Base-by-base conservation (phyloP, 352 stramenopile genomes). In the Phytophthora pistaciae region DNA sequence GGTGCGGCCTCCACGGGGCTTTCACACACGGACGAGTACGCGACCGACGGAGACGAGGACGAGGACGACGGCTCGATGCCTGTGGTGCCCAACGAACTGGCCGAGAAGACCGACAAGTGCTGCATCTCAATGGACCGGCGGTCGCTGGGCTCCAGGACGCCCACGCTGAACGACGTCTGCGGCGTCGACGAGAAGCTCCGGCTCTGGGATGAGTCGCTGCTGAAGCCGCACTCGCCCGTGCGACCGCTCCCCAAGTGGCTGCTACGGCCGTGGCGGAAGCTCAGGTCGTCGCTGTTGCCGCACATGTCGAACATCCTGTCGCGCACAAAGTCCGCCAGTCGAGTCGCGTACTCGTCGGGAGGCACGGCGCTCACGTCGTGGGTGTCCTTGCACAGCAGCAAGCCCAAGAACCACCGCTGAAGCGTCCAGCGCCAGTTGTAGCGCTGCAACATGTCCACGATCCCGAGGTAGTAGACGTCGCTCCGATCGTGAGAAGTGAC, bases 341-440 rank as follows among this genome's bases (percentile, higher is more conserved):
- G 84, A 40, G 80, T 84, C 3, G 82, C 87, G 64, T 96, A 96
- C 50, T 93, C 78, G 3, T 85, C 67, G 1, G 88, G 75, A 5
- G 84, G 88, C 50, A 96, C 88, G 6, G 88, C 88, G 49, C 88
- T 96, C 27, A 96, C 88, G 58, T 96, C 87, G 54, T 90, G 83
- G 5, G 78, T 91, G 60, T 96, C 87, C 59, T 96, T 96, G 77
- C 88, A 96, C 16, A 94, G 61, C 48, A 96, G 50, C 38, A 74
- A 64, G 0, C 87, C 88, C 10, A 96, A 69, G 5, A 94, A 66
- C 87, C 88, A 96, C 4, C 88, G 80, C 72, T 96, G 88, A 6
- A 94, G 57, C 1, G 87, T 92, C 88, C 88, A 96, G 23, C 88
- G 88, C 88, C 88, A 95, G 70, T 92, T 95, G 70, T 95, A 94